Percentiles rank a stretch among this genome's conserved stretches.
These are phyloP conservation scores for Candida railenensis DNA, from an alignment of 805 yeast genomes.

Conservation along the genomic window DNA sequence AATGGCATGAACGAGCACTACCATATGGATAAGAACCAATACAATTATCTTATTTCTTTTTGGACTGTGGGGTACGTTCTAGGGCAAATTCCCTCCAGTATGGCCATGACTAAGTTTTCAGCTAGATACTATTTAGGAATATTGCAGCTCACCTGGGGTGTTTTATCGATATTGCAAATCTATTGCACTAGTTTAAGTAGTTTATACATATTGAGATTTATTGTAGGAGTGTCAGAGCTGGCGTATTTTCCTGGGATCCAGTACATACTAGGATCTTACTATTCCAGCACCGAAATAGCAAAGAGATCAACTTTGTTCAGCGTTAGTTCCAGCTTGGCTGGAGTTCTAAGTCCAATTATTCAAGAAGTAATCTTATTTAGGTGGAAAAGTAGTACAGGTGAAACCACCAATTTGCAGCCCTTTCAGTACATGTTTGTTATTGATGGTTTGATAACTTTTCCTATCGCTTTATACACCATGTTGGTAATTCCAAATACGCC, in stretches of 20 bases:
- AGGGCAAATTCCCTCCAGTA: slow-evolving; percentile 45
- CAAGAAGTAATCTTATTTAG: slow-evolving; percentile 18
- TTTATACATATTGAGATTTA: slow-evolving; percentile 24
- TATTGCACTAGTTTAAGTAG: slow-evolving; percentile 23
- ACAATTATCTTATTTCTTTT: slow-evolving; percentile 36
- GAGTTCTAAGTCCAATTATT: slow-evolving; percentile 37
- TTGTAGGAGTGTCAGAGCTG: slow-evolving; percentile 21
- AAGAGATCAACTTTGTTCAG: slow-evolving; percentile 36
- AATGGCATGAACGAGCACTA: slow-evolving; percentile 41
- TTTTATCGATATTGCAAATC: slow-evolving; percentile 37
- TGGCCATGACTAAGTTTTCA: slow-evolving; percentile 38
- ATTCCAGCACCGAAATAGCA: slow-evolving; percentile 30
- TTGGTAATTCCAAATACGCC: slow-evolving; percentile 48
- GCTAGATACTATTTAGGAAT: slow-evolving; percentile 46
- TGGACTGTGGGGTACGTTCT: slow-evolving; percentile 48
- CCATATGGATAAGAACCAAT: slow-evolving; percentile 34
- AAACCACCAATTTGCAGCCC: slow-evolving; percentile 19
- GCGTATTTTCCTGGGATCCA: slow-evolving; percentile 28
- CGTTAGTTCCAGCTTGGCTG: slow-evolving; percentile 33
- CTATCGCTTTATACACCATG: slow-evolving; percentile 42
- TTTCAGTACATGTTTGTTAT: slow-evolving; percentile 49
- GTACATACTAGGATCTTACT: slow-evolving; percentile 30
- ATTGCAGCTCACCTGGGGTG: slow-evolving; percentile 45
- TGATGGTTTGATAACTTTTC: slow-evolving; percentile 38
- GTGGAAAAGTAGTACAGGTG: slow-evolving; percentile 9